Evolutionary conservation across 2,329 filamentous ascomycete genomes (phyloP), one percentile per base, ranked within the genome.

Genomic region (Hypoxylon sp.): DNA sequence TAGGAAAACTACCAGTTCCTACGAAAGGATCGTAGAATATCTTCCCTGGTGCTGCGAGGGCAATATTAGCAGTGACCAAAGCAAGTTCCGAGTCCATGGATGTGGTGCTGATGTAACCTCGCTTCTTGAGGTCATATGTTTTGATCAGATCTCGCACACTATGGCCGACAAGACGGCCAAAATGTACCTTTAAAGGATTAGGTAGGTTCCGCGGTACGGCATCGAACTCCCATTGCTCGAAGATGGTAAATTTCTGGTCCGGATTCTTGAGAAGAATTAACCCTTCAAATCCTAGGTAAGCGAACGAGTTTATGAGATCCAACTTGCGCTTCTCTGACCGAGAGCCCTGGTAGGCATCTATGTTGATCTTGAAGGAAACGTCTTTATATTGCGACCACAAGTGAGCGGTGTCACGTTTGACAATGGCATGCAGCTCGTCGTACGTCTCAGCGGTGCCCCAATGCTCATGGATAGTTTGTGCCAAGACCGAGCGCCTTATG

Each of bases 71-170:
- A 0, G 94, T 98, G 21, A 99, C 83, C 0, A 99, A 86, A 11
- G 94, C 93, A 46, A 99, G 85, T 79, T 98, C 96, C 0, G 95
- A 92, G 77, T 99, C 96, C 96, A 99, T 98, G 49, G 93, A 96
- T 0, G 96, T 99, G 0, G 95, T 98, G 72, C 92, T 93, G 74
- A 99, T 98, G 77, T 99, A 99, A 41, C 87, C 86, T 28, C 96
- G 85, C 80, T 97, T 97, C 84, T 99, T 99, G 21, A 99, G 85
- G 78, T 97, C 94, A 75, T 94, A 97, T 23, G 86, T 91, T 36
- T 87, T 83, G 32, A 93, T 85, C 4, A 90, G 83, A 58, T 92
- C 88, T 48, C 95, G 86, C 2, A 87, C 87, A 1, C 92, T 90
- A 11, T 82, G 82, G 1, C 85, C 90, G 23, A 98, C 78, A 62